Base-by-base conservation (phyloP, 2,329 filamentous ascomycete genomes). In the Epichloe aotearoae region DNA sequence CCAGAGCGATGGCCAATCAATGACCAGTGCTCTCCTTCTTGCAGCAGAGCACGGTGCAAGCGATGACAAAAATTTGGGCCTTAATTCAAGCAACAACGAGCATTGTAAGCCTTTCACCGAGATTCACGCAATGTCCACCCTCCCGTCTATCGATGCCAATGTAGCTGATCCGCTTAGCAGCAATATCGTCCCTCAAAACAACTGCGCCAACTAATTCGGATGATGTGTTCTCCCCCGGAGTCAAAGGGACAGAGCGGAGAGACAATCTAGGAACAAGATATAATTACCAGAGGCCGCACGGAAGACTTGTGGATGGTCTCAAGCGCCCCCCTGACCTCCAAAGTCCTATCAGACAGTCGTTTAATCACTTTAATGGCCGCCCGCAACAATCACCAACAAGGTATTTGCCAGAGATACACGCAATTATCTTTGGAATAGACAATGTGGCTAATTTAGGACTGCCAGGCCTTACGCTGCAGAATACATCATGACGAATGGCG, bases 331-430 rank as follows among this genome's bases (percentile, higher is more conserved):
- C 40, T 36, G 48, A 42, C 26, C 36, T 53, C 14, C 48, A 37
- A 30, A 53, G 51, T 39, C 51, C 51, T 11, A 37, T 50, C 26
- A 45, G 23, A 45, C 48, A 37, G 36, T 53, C 51, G 4, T 50
- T 53, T 6, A 41, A 40, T 36, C 34, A 30, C 19, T 23, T 39
- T 11, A 10, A 40, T 30, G 30, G 43, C 37, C 47, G 8, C 14
- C 30, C 26, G 14, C 41, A 37, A 30, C 30, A 26, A 38, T 46
- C 39, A 34, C 51, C 43, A 44, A 38, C 47, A 12, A 52, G 43
- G 47, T 52, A 52, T 14, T 23, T 11, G 12, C 15, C n/a, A 30
- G 20, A 43, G 23, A 19, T 19, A 3, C 26, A n/a, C 42, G 6
- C 11, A n/a, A 30, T 14, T 5, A 11, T 15, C 5, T 5, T 5